These are phyloP conservation scores for Aurinia saxatilis DNA, from an alignment of 345 rosid genomes.

Conservation along the genomic window DNA sequence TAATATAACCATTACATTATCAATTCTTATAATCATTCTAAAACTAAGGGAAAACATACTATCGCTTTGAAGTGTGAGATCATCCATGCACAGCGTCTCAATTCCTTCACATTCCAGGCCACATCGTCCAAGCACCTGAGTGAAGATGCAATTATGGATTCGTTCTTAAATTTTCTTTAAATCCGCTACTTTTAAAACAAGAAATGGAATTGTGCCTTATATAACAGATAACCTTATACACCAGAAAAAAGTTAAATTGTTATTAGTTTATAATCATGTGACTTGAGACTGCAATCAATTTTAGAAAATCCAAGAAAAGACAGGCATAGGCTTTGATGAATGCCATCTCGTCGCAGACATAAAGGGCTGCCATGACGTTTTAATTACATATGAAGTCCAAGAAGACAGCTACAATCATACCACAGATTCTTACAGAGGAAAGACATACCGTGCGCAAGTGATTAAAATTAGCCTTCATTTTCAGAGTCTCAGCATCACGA, in stretches of 20 bases:
- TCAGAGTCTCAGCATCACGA: slow-evolving; percentile 74
- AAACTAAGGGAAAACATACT: slow-evolving; percentile 35
- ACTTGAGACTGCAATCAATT: too few species aligned
- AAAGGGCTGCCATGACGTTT: background rate
- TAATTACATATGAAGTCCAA: background rate
- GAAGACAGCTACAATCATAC: background rate
- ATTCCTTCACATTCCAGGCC: slow-evolving; percentile 71
- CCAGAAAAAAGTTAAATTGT: too few species aligned
- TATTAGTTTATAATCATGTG: too few species aligned
- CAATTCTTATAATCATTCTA: background rate
- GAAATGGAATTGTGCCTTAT: too few species aligned
- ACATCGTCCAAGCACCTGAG: slow-evolving; percentile 55
- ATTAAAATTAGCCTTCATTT: slow-evolving; percentile 69
- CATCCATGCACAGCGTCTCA: slow-evolving; percentile 61
- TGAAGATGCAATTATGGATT: slow-evolving; percentile 10
- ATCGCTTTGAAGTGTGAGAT: slow-evolving; percentile 70
- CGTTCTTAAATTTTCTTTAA: background rate
- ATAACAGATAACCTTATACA: too few species aligned
- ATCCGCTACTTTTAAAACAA: background rate
- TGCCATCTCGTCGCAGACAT: background rate
- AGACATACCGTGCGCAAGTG: slow-evolving; percentile 57
- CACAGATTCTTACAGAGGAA: background rate
- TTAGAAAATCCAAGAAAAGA: background rate
- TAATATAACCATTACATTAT: background rate
- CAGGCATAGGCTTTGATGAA: background rate